Conservation (phyloP, 2,329 filamentous ascomycete species). For the Neopestalotiopsis rosae region DNA sequence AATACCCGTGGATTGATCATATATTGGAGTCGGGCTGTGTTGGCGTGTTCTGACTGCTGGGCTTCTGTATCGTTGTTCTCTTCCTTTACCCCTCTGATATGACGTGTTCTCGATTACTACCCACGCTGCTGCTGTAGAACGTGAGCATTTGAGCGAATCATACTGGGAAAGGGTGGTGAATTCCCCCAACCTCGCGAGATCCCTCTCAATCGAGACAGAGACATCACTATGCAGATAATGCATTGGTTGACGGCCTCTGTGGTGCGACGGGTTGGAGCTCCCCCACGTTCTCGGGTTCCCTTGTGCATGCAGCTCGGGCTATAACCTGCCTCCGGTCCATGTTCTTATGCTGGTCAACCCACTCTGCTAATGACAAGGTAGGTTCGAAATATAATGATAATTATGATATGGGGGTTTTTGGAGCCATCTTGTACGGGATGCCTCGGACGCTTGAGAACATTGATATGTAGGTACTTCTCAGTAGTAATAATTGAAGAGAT, state of each 20-base stretch:
- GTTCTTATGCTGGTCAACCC: not conserved
- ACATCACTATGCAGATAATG: slow-evolving; percentile 29
- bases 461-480: too few species aligned
- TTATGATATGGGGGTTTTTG: not conserved
- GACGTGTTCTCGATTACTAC: slow-evolving; percentile 7
- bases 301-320: slow-evolving; percentile 9
- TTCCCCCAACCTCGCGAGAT: slow-evolving; percentile 9
- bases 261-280: slow-evolving; percentile 12
- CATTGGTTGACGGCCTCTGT: slow-evolving; percentile 8
- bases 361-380: not conserved
- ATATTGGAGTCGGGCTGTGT: not conserved
- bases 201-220: slow-evolving; percentile 21
- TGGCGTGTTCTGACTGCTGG: not conserved
- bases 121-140: slow-evolving; percentile 5
- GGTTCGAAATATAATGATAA: not conserved
- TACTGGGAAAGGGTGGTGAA: not conserved
- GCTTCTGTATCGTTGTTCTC: not conserved
- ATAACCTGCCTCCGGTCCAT: slow-evolving; percentile 11
- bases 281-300: slow-evolving; percentile 30
- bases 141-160: slow-evolving; percentile 10
- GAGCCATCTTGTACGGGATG: not conserved
- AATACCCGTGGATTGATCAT: not conserved
- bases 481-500: too few species aligned
- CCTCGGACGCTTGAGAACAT: too few species aligned
- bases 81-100: not conserved